Percentiles rank a stretch among this genome's conserved stretches.
phyloP scores from a whole-genome alignment of 768 basidiomycete genomes.

The Lactarius deliciosus region DNA sequence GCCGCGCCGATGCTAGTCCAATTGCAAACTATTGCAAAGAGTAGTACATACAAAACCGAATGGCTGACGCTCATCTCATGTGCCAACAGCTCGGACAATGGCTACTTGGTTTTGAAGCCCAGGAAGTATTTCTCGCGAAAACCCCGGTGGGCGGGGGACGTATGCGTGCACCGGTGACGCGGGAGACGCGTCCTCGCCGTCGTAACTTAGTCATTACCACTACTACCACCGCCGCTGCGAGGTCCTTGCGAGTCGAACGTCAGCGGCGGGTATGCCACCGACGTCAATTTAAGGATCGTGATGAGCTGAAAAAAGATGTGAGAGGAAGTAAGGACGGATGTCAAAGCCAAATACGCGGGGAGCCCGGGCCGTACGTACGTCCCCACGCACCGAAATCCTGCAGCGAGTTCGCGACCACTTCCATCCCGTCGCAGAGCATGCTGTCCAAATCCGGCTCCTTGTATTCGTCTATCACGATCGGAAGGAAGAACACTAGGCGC shows the following conservation, averaged over 20 bases:
- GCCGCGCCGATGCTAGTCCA: background rate
- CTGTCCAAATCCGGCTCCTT: constrained; percentile 79
- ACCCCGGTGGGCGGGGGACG: constrained; percentile 81
- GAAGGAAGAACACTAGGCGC: constrained; percentile 92
- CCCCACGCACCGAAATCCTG: constrained; percentile 98
- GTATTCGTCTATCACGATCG: constrained; percentile 90
- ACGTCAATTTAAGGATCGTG: constrained; percentile 75
- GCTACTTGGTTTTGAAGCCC: constrained; percentile 71
- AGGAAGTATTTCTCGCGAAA: constrained; percentile 89
- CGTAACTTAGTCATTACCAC: constrained; percentile 7
- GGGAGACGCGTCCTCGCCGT: background rate
- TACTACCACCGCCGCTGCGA: background rate
- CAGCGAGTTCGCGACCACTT: constrained; percentile 80
- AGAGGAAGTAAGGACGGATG: constrained; percentile 6
- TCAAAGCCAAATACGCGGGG: background rate
- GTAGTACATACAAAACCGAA: background rate
- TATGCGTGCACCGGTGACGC: constrained; percentile 40
- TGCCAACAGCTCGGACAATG: background rate
- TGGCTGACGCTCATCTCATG: background rate
- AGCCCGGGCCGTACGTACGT: constrained; percentile 65
- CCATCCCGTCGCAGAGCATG: constrained; percentile 85
- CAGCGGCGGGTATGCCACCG: constrained; percentile 49
- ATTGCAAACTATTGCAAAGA: background rate
- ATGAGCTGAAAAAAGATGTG: constrained; percentile 59
- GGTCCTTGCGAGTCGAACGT: constrained; percentile 44